Percentiles rank a stretch among this genome's conserved stretches.
Conservation (phyloP, 495 filamentous ascomycete genomes). For the Neurospora sublineolata region DNA sequence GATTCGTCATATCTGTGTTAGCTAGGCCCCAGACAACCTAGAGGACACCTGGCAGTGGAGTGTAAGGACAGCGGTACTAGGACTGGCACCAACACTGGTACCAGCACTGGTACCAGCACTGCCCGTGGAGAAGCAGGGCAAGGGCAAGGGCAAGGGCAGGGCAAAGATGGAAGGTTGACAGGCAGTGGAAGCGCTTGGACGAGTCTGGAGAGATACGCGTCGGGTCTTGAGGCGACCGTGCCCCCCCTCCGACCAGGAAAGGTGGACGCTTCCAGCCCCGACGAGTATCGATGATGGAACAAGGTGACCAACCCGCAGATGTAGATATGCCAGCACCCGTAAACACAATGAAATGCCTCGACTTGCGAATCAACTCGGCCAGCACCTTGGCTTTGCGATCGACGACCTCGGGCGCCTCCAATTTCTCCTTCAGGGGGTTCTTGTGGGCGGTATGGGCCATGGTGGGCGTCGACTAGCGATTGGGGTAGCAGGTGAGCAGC, state of each 20-base stretch:
- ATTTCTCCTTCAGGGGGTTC: constrained; percentile 14
- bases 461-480: not conserved
- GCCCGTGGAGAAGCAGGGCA: not conserved
- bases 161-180: not conserved
- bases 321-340: constrained; percentile 37
- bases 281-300: not conserved
- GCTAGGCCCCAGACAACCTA: not conserved
- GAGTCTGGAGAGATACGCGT: not conserved
- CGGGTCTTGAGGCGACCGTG: not conserved
- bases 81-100: not conserved
- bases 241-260: not conserved
- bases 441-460: not conserved
- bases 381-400: constrained; percentile 26
- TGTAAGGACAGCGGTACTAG: not conserved
- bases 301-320: constrained; percentile 21
- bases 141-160: not conserved
- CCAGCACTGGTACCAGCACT: not conserved
- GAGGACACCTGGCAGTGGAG: not conserved
- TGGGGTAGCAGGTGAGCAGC: not conserved
- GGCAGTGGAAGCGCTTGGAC: not conserved
- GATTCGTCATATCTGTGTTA: not conserved
- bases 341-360: constrained; percentile 37
- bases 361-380: constrained; percentile 25
- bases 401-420: constrained; percentile 20
- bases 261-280: not conserved